Percentiles rank a stretch among this genome's conserved stretches.
Conservation (phyloP, 2,329 filamentous ascomycete species). For the Furcasterigmium furcatum region DNA sequence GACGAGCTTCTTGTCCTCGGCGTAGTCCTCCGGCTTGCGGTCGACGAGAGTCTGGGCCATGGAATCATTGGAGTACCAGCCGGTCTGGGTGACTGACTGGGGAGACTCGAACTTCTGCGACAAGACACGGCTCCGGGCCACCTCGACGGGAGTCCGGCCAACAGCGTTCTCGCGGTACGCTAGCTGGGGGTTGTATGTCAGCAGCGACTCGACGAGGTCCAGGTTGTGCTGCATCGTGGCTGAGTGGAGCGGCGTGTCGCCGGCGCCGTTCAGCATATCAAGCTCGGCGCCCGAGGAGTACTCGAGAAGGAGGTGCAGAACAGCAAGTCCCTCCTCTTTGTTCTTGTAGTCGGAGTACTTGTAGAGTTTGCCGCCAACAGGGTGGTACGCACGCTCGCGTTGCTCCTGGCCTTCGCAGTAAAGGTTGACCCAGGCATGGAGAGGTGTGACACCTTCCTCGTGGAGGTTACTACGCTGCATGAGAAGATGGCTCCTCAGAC, state of each 20-base stretch:
- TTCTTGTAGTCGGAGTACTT: constrained; percentile 18
- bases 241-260: constrained; percentile 63
- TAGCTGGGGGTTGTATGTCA: constrained; percentile 55
- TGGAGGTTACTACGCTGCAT: constrained; percentile 51
- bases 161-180: constrained; percentile 72
- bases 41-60: constrained; percentile 4
- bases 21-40: constrained; percentile 3
- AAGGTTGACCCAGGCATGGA: constrained; percentile 54
- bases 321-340: constrained; percentile 27
- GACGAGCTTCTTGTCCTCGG: not conserved
- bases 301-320: constrained; percentile 47
- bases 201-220: constrained; percentile 36
- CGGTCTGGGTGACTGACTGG: constrained; percentile 1
- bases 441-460: constrained; percentile 56
- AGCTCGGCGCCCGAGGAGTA: constrained; percentile 55
- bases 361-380: constrained; percentile 6
- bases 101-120: constrained; percentile 28
- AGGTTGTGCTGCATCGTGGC: constrained; percentile 38
- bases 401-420: not conserved
- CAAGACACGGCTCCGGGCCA: constrained; percentile 55
- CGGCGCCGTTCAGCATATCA: constrained; percentile 58
- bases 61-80: not conserved
- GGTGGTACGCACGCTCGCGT: constrained; percentile 11
- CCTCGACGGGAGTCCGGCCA: constrained; percentile 68
- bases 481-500: constrained; percentile 55